phyloP scores from a whole-genome alignment of 192 early-diverging fungal genomes.

The Kickxella alabastrina region DNA sequence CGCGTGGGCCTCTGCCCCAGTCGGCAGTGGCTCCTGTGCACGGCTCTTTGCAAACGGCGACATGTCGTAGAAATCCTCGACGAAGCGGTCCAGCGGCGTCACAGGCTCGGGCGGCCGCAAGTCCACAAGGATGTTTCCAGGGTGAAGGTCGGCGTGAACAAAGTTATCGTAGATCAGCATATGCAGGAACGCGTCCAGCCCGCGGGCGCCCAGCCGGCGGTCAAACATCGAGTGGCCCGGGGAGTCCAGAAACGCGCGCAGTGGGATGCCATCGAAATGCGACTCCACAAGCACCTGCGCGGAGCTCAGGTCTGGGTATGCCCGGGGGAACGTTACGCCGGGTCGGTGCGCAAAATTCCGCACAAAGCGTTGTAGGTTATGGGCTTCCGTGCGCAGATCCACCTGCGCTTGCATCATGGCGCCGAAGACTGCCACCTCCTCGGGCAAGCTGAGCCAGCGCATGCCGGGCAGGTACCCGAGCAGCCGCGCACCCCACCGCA shows the following conservation, averaged over 20 bases:
- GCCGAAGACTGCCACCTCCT: slow-evolving; percentile 86
- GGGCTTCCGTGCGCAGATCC: slow-evolving; percentile 76
- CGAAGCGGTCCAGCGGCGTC: slow-evolving; percentile 51
- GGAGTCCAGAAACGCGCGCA: slow-evolving; percentile 68
- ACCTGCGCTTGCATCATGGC: slow-evolving; percentile 89
- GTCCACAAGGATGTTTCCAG: slow-evolving; percentile 87
- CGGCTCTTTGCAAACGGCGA: slow-evolving; percentile 29
- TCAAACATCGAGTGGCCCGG: slow-evolving; percentile 65
- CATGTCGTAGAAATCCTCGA: slow-evolving; percentile 50
- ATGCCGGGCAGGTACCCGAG: slow-evolving; percentile 72
- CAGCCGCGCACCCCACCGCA: slow-evolving; percentile 62
- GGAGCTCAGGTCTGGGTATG: slow-evolving; percentile 48
- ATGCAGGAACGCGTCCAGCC: slow-evolving; percentile 75
- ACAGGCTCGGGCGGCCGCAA: slow-evolving; percentile 64
- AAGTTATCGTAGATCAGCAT: slow-evolving; percentile 96
- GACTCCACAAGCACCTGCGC: slow-evolving; percentile 79
- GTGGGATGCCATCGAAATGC: slow-evolving; percentile 71
- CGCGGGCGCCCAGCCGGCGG: slow-evolving; percentile 71
- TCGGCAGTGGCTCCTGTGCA: slow-evolving; percentile 15
- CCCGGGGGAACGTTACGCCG: slow-evolving; percentile 63
- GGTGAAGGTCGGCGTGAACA: slow-evolving; percentile 91
- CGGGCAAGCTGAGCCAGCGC: slow-evolving; percentile 81
- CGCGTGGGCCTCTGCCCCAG: slow-evolving; percentile 23
- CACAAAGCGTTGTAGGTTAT: slow-evolving; percentile 64
- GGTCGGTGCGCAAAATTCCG: slow-evolving; percentile 54